Evolutionary conservation across 768 basidiomycete species (phyloP).

Genomic region (Nidularia sp.): DNA sequence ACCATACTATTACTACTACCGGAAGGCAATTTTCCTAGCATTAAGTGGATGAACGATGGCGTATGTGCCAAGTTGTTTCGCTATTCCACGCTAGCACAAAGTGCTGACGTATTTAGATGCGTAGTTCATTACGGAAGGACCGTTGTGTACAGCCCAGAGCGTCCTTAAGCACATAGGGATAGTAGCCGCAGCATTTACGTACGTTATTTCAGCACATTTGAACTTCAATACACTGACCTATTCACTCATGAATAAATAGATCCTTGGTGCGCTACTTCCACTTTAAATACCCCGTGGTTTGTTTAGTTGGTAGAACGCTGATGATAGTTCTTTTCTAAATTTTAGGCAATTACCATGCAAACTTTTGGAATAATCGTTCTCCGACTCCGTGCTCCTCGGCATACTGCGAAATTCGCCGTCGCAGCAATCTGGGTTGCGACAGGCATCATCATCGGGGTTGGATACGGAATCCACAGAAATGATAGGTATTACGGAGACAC

Average conservation of each 20-base stretch:
- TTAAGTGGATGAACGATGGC: conserved; percentile 34
- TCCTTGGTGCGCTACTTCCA: no score
- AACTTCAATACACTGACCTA: background rate
- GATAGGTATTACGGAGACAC: conserved; percentile 38
- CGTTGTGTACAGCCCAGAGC: conserved; percentile 42
- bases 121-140: conserved; percentile 25
- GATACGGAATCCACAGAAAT: conserved; percentile 26
- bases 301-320: conserved; percentile 1
- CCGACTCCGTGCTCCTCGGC: conserved; percentile 23
- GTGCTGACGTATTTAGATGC: background rate
- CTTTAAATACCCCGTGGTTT: conserved; percentile 7
- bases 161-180: conserved; percentile 44
- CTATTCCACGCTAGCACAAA: background rate
- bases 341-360: conserved; percentile 42
- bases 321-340: background rate
- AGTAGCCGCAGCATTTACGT: conserved; percentile 39
- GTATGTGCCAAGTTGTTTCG: conserved; percentile 12
- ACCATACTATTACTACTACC: background rate
- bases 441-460: conserved; percentile 33
- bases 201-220: conserved; percentile 16
- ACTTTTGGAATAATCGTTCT: conserved; percentile 48
- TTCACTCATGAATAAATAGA: conserved; percentile 5
- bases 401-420: conserved; percentile 25
- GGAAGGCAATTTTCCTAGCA: conserved; percentile 35
- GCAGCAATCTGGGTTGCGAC: conserved; percentile 34